A percentile compares a stretch with the other conserved stretches of the same genome.
Conservation (phyloP, 139 green algal genomes). For the Chlorella sp. region DNA sequence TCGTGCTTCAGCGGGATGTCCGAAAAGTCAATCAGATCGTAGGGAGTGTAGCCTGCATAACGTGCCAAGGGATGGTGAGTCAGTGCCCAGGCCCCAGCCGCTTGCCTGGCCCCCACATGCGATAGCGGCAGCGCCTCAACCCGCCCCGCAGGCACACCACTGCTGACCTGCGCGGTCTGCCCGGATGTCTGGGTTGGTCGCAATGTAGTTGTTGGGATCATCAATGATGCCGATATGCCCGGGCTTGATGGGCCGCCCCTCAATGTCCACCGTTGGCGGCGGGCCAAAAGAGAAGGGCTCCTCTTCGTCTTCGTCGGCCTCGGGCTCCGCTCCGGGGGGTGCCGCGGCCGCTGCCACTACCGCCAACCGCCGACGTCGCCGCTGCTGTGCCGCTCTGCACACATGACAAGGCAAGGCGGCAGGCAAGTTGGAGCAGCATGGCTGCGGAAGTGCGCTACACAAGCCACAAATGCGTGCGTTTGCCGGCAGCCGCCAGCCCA, state of each 20-base stretch:
- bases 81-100: no score
- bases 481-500: no score
- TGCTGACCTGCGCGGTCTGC: no score
- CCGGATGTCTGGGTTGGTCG: neutral
- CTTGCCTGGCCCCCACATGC: no score
- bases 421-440: neutral
- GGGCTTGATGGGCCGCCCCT: neutral
- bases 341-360: neutral
- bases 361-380: neutral
- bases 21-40: conserved; percentile 53
- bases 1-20: conserved; percentile 47
- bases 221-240: conserved; percentile 3
- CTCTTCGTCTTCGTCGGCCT: no score
- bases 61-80: no score
- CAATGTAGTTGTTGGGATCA: neutral
- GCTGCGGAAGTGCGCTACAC: no score
- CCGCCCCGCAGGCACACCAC: no score
- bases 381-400: neutral
- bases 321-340: neutral
- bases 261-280: neutral
- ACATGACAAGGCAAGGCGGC: neutral
- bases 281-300: no score
- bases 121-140: no score
- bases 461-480: no score
- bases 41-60: conserved; percentile 53